phyloP scores from a whole-genome alignment of 495 filamentous ascomycete genomes.

The Xeromyces bisporus region DNA sequence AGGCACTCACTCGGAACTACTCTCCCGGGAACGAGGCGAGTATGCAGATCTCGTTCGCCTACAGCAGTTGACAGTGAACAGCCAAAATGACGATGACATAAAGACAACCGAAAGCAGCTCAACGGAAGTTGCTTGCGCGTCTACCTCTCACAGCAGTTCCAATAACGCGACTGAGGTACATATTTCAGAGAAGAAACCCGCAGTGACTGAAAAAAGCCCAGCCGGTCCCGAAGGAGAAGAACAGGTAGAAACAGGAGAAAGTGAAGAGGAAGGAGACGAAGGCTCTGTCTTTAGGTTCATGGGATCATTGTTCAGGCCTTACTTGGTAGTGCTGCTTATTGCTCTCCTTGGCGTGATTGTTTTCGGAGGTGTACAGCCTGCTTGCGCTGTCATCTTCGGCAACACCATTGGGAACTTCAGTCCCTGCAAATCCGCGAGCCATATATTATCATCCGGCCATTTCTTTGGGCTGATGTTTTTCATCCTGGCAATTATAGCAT shows the following conservation, averaged over 20 bases:
- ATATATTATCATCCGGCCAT: slow-evolving; percentile 21
- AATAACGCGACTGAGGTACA: slow-evolving; percentile 7
- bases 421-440: slow-evolving; percentile 21
- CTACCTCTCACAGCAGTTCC: background rate
- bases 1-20: slow-evolving; percentile 29
- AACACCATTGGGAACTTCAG: slow-evolving; percentile 30
- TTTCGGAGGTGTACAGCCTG: slow-evolving; percentile 31
- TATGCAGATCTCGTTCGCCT: slow-evolving; percentile 31
- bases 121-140: background rate
- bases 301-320: slow-evolving; percentile 17
- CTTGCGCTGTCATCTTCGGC: slow-evolving; percentile 37
- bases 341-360: slow-evolving; percentile 24
- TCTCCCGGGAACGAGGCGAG: slow-evolving; percentile 18
- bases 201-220: slow-evolving; percentile 5
- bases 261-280: slow-evolving; percentile 8
- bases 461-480: slow-evolving; percentile 41
- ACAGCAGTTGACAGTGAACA: slow-evolving; percentile 6
- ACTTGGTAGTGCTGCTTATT: slow-evolving; percentile 19
- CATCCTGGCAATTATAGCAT: slow-evolving; percentile 33
- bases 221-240: too few species aligned
- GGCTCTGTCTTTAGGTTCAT: slow-evolving; percentile 14
- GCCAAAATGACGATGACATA: background rate
- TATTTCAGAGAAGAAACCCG: slow-evolving; percentile 5
- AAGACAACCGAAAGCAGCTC: background rate
- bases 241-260: too few species aligned